These are phyloP conservation scores for Rosellinia necatrix DNA, from an alignment of 2,329 filamentous ascomycete species.

Conservation along the genomic window DNA sequence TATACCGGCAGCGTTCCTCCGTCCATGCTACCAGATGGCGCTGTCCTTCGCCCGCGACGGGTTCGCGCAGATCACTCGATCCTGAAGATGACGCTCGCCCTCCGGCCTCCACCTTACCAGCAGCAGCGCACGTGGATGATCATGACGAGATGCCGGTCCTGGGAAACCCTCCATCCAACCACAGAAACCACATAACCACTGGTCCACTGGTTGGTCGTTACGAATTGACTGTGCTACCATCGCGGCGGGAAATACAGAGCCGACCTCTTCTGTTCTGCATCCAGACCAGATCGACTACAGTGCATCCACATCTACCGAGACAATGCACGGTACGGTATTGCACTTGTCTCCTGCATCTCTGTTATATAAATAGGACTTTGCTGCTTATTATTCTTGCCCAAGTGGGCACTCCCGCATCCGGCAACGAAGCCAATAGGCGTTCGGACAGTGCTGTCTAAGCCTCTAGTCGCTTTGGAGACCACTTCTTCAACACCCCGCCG, in stretches of 20 bases:
- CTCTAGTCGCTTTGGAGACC: constrained; percentile 12
- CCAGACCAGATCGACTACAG: too few species aligned
- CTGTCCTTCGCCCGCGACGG: background rate
- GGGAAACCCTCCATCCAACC: too few species aligned
- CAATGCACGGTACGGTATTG: background rate
- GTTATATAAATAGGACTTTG: constrained; percentile 30
- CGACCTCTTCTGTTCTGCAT: too few species aligned
- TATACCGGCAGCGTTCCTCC: constrained; percentile 7
- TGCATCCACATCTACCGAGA: background rate
- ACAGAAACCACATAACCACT: too few species aligned
- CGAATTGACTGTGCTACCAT: too few species aligned
- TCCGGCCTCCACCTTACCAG: background rate
- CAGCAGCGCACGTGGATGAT: too few species aligned
- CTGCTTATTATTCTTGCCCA: constrained; percentile 17
- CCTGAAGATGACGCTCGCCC: constrained; percentile 10
- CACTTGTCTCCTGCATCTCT: background rate
- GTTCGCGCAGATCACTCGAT: constrained; percentile 1
- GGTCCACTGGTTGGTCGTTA: too few species aligned
- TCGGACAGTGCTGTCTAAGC: constrained; percentile 23
- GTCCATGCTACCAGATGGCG: background rate
- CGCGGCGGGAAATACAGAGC: too few species aligned
- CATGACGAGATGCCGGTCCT: too few species aligned
- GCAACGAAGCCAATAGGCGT: constrained; percentile 19
- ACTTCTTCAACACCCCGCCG: constrained; percentile 17
- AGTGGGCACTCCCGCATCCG: constrained; percentile 19